These are phyloP conservation scores for Geotrichum ghanense DNA, from an alignment of 805 yeast species.

Conservation along the genomic window DNA sequence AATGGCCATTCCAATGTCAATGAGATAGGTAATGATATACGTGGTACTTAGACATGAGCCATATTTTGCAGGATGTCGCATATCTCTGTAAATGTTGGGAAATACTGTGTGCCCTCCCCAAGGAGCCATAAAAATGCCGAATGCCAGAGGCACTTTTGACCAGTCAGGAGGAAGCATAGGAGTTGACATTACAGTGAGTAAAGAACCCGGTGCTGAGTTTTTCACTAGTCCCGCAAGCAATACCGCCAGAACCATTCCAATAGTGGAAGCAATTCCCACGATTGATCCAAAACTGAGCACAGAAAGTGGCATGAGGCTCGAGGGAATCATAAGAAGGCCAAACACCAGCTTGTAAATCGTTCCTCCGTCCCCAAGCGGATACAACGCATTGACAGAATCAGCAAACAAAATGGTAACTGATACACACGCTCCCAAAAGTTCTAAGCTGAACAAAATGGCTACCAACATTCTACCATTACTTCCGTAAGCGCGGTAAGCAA, in stretches of 20 bases:
- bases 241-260: conserved; percentile 48
- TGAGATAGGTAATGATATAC: conserved; percentile 41
- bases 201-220: conserved; percentile 58
- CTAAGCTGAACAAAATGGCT: conserved; percentile 63
- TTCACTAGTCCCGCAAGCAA: conserved; percentile 54
- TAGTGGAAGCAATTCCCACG: conserved; percentile 60
- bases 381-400: conserved; percentile 65
- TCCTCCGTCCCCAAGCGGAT: conserved; percentile 34
- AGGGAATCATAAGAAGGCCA: conserved; percentile 67
- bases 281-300: conserved; percentile 58
- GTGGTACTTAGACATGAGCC: conserved; percentile 40
- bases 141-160: conserved; percentile 34
- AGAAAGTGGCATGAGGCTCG: conserved; percentile 67
- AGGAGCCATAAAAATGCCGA: conserved; percentile 38
- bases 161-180: conserved; percentile 53
- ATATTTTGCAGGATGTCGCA: conserved; percentile 58
- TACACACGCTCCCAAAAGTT: conserved; percentile 71
- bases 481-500: conserved; percentile 77
- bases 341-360: conserved; percentile 39
- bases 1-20: conserved; percentile 52
- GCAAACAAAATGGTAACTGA: conserved; percentile 72
- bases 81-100: conserved; percentile 62
- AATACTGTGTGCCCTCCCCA: conserved; percentile 79
- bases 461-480: conserved; percentile 61
- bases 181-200: conserved; percentile 51